phyloP scores from a whole-genome alignment of 2,329 filamentous ascomycete genomes.

The Mariannaea elegans region DNA sequence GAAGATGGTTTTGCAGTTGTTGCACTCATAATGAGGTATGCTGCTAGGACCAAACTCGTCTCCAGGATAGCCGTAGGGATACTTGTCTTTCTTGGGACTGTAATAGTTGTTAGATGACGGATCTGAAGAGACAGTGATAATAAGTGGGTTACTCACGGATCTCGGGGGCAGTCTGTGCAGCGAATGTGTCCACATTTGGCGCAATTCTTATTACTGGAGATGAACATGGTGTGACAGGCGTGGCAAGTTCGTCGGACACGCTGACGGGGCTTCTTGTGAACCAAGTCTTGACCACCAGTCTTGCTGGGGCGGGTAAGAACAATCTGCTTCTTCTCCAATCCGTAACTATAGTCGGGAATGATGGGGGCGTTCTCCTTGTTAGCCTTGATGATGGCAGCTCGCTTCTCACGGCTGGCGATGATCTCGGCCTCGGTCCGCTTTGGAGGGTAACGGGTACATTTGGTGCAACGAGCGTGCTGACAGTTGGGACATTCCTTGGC shows the following conservation, averaged over 20 bases:
- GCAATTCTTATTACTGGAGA: constrained; percentile 68
- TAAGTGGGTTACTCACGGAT: constrained; percentile 68
- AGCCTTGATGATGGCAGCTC: constrained; percentile 60
- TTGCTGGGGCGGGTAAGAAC: constrained; percentile 71
- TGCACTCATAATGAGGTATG: constrained; percentile 66
- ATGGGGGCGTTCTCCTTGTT: constrained; percentile 66
- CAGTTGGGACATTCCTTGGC: constrained; percentile 80
- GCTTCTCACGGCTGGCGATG: constrained; percentile 60
- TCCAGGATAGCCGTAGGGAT: constrained; percentile 75
- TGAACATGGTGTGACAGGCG: constrained; percentile 73
- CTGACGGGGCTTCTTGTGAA: constrained; percentile 76
- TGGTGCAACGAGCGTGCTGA: constrained; percentile 81
- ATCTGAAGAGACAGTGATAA: constrained; percentile 13
- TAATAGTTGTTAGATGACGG: constrained; percentile 15
- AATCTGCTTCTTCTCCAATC: constrained; percentile 56
- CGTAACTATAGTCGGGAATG: constrained; percentile 58
- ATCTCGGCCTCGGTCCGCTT: constrained; percentile 68
- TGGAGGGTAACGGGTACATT: constrained; percentile 78
- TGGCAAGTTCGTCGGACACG: constrained; percentile 81
- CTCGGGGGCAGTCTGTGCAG: constrained; percentile 82
- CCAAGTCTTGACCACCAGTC: constrained; percentile 73
- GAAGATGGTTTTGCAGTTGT: constrained; percentile 69
- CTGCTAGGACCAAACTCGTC: constrained; percentile 65
- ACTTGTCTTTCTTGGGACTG: constrained; percentile 73
- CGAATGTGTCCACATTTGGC: constrained; percentile 74